Percentiles rank a stretch among this genome's conserved stretches.
Evolutionary conservation across 208 protist species (phyloP).

Genomic region (Trypanosoma mega): DNA sequence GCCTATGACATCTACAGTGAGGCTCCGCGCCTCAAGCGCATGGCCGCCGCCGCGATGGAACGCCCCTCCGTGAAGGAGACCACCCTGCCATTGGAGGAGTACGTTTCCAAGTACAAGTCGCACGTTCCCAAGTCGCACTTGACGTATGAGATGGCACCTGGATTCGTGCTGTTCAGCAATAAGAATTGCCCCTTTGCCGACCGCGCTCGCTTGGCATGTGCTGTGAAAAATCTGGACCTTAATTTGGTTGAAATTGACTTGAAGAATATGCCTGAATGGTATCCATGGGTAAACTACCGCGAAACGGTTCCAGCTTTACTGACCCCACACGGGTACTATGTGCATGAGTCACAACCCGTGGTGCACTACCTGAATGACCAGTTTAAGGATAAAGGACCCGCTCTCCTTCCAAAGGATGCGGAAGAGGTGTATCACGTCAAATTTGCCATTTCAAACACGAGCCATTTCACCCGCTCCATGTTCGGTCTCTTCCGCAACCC

Average conservation of each 20-base stretch:
- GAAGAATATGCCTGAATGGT: constrained; percentile 48
- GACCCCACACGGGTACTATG: constrained; percentile 45
- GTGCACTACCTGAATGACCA: constrained; percentile 59
- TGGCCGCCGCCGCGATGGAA: constrained; percentile 44
- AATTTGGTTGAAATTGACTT: constrained; percentile 51
- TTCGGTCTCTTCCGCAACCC: constrained; percentile 21
- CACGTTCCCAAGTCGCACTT: constrained; percentile 39
- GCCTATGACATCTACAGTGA: constrained; percentile 69
- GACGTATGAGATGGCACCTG: constrained; percentile 32
- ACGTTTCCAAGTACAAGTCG: constrained; percentile 22
- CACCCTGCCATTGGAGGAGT: constrained; percentile 36
- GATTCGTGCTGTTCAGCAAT: constrained; percentile 56
- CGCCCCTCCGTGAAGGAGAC: constrained; percentile 56
- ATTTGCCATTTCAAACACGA: constrained; percentile 38
- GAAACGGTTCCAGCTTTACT: constrained; percentile 67
- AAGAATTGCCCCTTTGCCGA: constrained; percentile 57
- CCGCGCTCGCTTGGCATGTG: constrained; percentile 49
- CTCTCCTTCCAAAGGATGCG: constrained; percentile 47
- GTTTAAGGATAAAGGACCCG: neutral
- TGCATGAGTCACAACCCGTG: constrained; percentile 68
- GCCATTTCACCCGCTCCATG: constrained; percentile 32
- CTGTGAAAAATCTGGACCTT: constrained; percentile 39
- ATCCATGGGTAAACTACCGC: constrained; percentile 53
- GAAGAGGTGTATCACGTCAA: constrained; percentile 45
- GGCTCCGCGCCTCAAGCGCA: constrained; percentile 55